Conservation (phyloP, 768 basidiomycete species). For the Lactifluus volemus region DNA sequence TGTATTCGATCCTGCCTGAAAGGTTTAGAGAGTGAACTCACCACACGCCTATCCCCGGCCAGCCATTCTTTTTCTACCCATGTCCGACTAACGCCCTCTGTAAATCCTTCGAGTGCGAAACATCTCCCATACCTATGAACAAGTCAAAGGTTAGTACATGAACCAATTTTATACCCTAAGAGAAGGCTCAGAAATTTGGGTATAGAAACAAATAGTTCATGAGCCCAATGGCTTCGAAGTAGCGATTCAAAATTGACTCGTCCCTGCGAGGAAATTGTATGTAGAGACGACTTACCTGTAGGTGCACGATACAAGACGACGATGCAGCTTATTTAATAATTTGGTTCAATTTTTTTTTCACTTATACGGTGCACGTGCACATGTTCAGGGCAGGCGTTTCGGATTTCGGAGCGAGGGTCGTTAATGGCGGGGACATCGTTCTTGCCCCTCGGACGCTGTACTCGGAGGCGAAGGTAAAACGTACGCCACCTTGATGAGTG, state of each 20-base stretch:
- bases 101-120: background rate
- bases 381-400: background rate
- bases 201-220: conserved; percentile 64
- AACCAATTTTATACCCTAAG: conserved; percentile 1
- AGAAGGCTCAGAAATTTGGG: conserved; percentile 81
- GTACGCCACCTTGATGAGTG: no score
- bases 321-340: no score
- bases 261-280: conserved; percentile 34
- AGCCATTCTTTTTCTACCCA: background rate
- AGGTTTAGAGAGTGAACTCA: conserved; percentile 28
- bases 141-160: background rate
- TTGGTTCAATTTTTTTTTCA: background rate
- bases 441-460: no score
- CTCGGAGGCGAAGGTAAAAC: no score
- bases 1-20: conserved; percentile 49
- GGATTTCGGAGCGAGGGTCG: background rate
- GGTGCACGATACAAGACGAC: background rate
- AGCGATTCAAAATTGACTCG: conserved; percentile 73
- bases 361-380: background rate
- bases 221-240: conserved; percentile 67
- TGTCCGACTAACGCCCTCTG: background rate
- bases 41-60: conserved; percentile 10
- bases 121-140: background rate
- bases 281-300: background rate
- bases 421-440: no score